Evolutionary conservation across 768 basidiomycete genomes (phyloP), one percentile per base, ranked within the genome.

Genomic region (Leccinum longicurvipes): DNA sequence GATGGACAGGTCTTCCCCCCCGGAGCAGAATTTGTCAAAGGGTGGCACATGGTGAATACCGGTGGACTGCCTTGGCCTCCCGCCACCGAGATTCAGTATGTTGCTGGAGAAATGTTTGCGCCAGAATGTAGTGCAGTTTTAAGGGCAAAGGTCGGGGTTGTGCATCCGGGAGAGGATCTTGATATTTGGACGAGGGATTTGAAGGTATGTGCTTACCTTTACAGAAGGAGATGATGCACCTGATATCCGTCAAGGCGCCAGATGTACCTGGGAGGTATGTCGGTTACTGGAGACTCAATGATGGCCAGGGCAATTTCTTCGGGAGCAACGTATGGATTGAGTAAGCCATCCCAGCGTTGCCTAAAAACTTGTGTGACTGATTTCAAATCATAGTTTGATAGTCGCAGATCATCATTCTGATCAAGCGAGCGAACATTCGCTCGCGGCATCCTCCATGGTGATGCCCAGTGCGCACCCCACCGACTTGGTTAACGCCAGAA

Each of bases 11-110:
- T 79, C 48, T 87, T 93, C 66, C 89, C 89, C 28, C 84, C 89
- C 7, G 91, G 91, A 31, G 89, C 89, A 0, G 89, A 89, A 67
- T 94, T 93, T 63, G 81, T 91, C 53, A 93, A 93, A 72, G 83
- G 83, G 21, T 94, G 91, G 91, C 76, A 78, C 54, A 79, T 93
- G 76, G 58, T 76, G 28, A 94, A 94, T 63, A 79, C 79, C 60
- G 85, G 90, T 15, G 64, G 62, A 14, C 53, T 68, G 6, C 77
- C 83, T 19, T 93, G 90, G 91, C 88, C 88, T 1, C 76, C 79
- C 25, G 71, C 74, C 12, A 91, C 91, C 0, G 78, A 84, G 63
- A 70, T 93, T 17, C 78, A 81, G 10, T 92, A 85, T 62, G 82
- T 87, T 45, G 87, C 83, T 9, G 91, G 91, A 17, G 82, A 85